These are phyloP conservation scores for Pezicula neosporulosa DNA, from an alignment of 2,329 filamentous ascomycete genomes.

Conservation along the genomic window DNA sequence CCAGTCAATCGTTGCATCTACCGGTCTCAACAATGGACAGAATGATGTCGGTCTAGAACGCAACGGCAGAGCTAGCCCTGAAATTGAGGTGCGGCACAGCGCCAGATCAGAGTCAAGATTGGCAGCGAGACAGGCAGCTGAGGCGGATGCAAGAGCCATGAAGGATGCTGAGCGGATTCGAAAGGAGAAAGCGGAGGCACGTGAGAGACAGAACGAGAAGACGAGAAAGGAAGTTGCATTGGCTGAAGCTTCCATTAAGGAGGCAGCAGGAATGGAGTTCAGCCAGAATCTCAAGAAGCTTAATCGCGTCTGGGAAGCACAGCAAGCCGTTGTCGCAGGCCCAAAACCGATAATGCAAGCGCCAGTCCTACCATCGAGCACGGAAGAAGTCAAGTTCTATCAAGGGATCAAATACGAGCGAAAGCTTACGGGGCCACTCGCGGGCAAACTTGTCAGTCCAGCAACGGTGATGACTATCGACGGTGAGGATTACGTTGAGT, in stretches of 20 bases:
- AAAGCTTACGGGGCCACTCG: conserved; percentile 56
- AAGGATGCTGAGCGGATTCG: conserved; percentile 11
- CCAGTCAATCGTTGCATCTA: conserved; percentile 13
- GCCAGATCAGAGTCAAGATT: conserved; percentile 20
- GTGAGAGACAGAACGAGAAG: conserved; percentile 22
- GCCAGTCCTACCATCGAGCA: conserved; percentile 30
- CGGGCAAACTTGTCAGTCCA: conserved; percentile 60
- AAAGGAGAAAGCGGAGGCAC: conserved; percentile 21
- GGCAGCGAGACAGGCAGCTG: conserved; percentile 20
- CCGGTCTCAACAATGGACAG: conserved; percentile 8
- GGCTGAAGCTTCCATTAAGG: conserved; percentile 21
- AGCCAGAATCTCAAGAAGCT: conserved; percentile 26
- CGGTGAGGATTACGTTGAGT: conserved; percentile 65
- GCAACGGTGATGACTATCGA: conserved; percentile 61
- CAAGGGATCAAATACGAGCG: conserved; percentile 60
- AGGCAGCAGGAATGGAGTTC: conserved; percentile 21
- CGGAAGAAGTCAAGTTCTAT: conserved; percentile 51
- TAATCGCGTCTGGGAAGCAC: conserved; percentile 26
- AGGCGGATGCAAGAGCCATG: conserved; percentile 11
- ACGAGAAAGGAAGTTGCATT: conserved; percentile 23
- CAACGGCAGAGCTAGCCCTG: conserved; percentile 8
- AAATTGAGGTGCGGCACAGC: conserved; percentile 24
- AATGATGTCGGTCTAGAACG: conserved; percentile 1
- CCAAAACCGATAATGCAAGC: background rate
- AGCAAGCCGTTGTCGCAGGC: conserved; percentile 11